Percentiles rank a stretch among this genome's conserved stretches.
These are phyloP conservation scores for Sporisorium graminicola DNA, from an alignment of 1,284 basidiomycete species.

Conservation along the genomic window DNA sequence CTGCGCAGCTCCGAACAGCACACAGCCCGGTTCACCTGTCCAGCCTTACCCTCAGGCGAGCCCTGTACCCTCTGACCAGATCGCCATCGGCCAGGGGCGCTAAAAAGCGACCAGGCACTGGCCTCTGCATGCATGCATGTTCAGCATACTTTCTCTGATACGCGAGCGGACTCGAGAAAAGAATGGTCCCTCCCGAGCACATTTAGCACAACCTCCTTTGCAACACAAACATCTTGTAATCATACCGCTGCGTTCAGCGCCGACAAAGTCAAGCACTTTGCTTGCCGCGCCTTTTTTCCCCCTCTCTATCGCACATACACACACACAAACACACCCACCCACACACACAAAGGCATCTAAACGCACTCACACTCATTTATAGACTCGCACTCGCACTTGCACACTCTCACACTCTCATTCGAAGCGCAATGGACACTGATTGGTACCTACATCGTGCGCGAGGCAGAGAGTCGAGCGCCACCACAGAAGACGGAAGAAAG, in stretches of 20 bases:
- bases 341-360: neutral
- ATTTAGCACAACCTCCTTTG: neutral
- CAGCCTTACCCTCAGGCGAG: slow-evolving; percentile 41
- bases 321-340: neutral
- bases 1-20: slow-evolving; percentile 34
- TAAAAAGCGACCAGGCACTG: neutral
- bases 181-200: neutral
- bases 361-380: too few relatives aligned
- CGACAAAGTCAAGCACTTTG: neutral
- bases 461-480: too few relatives aligned
- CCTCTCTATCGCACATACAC: neutral
- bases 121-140: neutral
- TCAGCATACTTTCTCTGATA: neutral
- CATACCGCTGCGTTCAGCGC: slow-evolving; percentile 4
- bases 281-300: neutral
- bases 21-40: slow-evolving; percentile 43
- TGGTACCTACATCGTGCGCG: neutral
- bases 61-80: slow-evolving; percentile 35
- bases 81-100: slow-evolving; percentile 39
- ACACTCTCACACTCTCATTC: slow-evolving; percentile 4
- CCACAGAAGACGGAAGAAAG: too few relatives aligned
- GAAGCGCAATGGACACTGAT: slow-evolving; percentile 3
- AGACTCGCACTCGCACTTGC: too few relatives aligned
- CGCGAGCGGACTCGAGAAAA: neutral
- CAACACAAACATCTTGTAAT: neutral